Evolutionary conservation across 140 eudicot species (phyloP).

Genomic region (Cichorium intybus): DNA sequence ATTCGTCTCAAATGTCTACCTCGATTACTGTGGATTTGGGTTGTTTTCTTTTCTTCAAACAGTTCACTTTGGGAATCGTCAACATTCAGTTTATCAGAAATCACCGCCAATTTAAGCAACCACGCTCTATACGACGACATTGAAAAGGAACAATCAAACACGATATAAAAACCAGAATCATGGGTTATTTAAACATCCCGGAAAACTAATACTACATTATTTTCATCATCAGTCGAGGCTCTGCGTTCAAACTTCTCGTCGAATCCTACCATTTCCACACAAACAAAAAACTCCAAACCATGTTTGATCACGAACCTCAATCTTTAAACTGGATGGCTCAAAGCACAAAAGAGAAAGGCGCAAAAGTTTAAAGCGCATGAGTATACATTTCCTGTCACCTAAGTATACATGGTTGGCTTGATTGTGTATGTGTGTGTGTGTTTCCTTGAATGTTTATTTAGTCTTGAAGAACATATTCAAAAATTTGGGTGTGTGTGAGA

Average conservation of each 20-base stretch:
- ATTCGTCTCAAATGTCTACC: conserved; percentile 75
- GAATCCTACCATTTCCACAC: conserved; percentile 96
- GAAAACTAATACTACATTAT: conserved; percentile 90
- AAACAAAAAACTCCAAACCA: conserved; percentile 80
- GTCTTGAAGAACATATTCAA: too few species aligned
- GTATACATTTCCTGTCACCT: too few species aligned
- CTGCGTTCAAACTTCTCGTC: conserved; percentile 88
- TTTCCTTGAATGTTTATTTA: too few species aligned
- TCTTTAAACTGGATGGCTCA: conserved; percentile 98
- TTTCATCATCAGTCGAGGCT: conserved; percentile 89
- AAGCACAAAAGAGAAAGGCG: conserved; percentile 90
- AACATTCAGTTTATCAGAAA: conserved; percentile 95
- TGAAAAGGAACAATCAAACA: conserved; percentile 88
- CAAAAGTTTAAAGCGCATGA: too few species aligned
- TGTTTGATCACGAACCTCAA: conserved; percentile 98
- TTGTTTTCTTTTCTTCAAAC: too few species aligned
- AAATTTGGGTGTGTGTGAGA: too few species aligned
- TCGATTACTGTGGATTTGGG: conserved; percentile 97
- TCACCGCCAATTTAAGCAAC: conserved; percentile 87
- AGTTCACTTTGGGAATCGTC: conserved; percentile 91
- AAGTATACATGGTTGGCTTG: too few species aligned
- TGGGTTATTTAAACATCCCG: conserved; percentile 94
- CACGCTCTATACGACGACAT: conserved; percentile 97
- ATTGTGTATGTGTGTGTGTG: too few species aligned
- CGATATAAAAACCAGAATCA: conserved; percentile 77